These are phyloP conservation scores for Lactarius quietus DNA, from an alignment of 768 basidiomycete genomes.

Conservation along the genomic window DNA sequence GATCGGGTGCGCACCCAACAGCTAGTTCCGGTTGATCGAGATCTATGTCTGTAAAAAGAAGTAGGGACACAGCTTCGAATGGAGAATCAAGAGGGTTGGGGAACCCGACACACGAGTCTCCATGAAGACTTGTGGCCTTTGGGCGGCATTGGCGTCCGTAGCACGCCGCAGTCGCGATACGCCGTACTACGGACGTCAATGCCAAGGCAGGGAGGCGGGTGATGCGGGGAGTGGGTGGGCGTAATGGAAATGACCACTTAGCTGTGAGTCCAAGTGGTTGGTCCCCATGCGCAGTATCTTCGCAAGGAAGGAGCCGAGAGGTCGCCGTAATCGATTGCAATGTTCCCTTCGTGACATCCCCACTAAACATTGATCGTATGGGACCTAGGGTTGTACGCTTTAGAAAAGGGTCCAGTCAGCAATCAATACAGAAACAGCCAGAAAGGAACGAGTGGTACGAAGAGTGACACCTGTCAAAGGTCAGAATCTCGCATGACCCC, in stretches of 20 bases:
- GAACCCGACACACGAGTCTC: background rate
- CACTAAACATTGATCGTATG: background rate
- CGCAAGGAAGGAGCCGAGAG: background rate
- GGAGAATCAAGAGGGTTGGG: background rate
- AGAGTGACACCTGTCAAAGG: background rate
- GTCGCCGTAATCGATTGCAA: constrained; percentile 1
- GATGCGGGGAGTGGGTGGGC: background rate
- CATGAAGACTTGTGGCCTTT: background rate
- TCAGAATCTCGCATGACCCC: background rate
- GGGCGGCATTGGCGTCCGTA: constrained; percentile 2
- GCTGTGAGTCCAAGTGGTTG: background rate
- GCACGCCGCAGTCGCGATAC: constrained; percentile 9
- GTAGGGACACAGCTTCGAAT: background rate
- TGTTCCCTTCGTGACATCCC: background rate
- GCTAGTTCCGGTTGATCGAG: background rate
- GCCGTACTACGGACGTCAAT: constrained; percentile 12
- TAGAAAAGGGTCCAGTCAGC: background rate
- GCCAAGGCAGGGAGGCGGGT: background rate
- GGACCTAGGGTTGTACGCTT: background rate
- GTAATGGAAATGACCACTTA: background rate
- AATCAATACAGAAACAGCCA: background rate
- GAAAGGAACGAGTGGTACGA: background rate
- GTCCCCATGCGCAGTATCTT: background rate
- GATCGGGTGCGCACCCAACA: constrained; percentile 9
- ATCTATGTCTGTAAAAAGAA: background rate